phyloP scores from a whole-genome alignment of 2,329 filamentous ascomycete genomes.

The Cercospora janseana region DNA sequence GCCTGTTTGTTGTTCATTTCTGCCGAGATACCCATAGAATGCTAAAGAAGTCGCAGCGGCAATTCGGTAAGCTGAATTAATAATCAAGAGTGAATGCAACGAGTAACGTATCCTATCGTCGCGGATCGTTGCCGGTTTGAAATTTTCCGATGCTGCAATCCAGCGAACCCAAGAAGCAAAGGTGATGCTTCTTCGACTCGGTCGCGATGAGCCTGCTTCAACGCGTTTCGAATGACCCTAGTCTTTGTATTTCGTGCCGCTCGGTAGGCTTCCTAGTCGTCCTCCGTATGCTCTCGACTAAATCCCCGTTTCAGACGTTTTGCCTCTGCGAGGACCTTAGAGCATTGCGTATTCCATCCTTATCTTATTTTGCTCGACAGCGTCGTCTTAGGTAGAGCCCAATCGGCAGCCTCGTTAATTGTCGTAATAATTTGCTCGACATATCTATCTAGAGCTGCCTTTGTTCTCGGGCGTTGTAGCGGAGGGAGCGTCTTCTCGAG shows the following conservation, averaged over 20 bases:
- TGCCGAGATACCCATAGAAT: no score
- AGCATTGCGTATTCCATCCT: slow-evolving; percentile 6
- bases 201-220: slow-evolving; percentile 1
- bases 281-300: background rate
- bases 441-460: slow-evolving; percentile 3
- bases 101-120: no score
- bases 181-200: slow-evolving; percentile 5
- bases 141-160: no score
- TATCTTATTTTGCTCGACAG: background rate
- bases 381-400: background rate
- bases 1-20: no score
- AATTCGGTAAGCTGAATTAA: no score
- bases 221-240: background rate
- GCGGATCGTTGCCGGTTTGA: no score
- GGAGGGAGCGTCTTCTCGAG: background rate
- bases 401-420: background rate
- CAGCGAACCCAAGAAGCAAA: no score
- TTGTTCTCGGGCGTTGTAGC: background rate
- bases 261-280: slow-evolving; percentile 4
- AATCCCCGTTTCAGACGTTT: slow-evolving; percentile 3
- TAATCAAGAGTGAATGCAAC: no score
- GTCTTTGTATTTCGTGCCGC: slow-evolving; percentile 6
- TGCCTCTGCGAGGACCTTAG: background rate
- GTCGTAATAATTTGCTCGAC: slow-evolving; percentile 2
- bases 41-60: no score